phyloP scores from a whole-genome alignment of 768 basidiomycete genomes.

The Piloderma croceum region DNA sequence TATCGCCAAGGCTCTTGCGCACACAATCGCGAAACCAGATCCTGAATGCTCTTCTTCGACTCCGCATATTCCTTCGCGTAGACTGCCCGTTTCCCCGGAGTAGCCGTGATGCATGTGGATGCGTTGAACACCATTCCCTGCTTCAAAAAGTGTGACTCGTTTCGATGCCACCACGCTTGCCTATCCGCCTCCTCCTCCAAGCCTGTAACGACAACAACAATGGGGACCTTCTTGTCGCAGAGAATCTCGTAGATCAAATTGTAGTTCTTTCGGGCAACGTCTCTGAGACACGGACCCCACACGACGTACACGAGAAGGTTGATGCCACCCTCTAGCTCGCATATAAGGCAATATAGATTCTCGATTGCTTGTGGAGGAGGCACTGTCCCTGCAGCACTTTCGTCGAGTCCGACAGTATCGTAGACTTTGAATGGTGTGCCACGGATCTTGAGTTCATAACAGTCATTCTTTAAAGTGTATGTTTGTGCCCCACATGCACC shows the following conservation, averaged over 20 bases:
- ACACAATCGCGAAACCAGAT: slow-evolving; percentile 17
- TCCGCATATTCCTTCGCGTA: slow-evolving; percentile 11
- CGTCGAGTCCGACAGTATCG: slow-evolving; percentile 30
- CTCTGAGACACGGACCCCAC: slow-evolving; percentile 33
- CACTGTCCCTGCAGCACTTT: slow-evolving; percentile 20
- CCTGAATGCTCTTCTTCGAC: slow-evolving; percentile 19
- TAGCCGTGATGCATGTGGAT: slow-evolving; percentile 30
- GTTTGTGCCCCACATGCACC: slow-evolving; percentile 27
- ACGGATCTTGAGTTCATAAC: slow-evolving; percentile 19
- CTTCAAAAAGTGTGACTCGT: slow-evolving; percentile 17
- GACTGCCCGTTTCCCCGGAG: neutral
- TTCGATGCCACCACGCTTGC: slow-evolving; percentile 27
- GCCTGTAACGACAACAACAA: slow-evolving; percentile 33
- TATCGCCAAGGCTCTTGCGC: slow-evolving; percentile 20
- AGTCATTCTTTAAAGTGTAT: slow-evolving; percentile 29
- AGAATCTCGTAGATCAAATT: slow-evolving; percentile 32
- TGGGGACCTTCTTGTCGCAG: slow-evolving; percentile 34
- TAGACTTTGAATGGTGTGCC: slow-evolving; percentile 19
- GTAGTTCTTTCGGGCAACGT: slow-evolving; percentile 33
- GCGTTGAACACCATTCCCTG: slow-evolving; percentile 25
- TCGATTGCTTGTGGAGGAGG: slow-evolving; percentile 25
- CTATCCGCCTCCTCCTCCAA: slow-evolving; percentile 30
- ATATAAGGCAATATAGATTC: slow-evolving; percentile 30
- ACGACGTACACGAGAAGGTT: slow-evolving; percentile 37
- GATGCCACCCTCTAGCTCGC: slow-evolving; percentile 29